Evolutionary conservation across 2,329 filamentous ascomycete genomes (phyloP).

Genomic region (Zelopaecilomyces penicillatus): DNA sequence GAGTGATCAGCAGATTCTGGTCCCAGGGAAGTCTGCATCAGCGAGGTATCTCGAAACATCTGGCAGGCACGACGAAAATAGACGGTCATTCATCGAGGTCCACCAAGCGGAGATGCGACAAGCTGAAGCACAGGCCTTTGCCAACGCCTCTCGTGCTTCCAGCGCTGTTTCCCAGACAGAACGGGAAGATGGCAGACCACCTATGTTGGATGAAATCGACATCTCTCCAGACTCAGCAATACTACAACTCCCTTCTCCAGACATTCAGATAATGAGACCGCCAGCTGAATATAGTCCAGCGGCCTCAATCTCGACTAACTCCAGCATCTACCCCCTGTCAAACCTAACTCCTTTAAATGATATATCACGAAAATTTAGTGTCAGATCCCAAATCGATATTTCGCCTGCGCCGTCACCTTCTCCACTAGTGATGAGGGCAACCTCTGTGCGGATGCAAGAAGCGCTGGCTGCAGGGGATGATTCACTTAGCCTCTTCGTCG

Average conservation of each 20-base stretch:
- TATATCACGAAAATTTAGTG: slow-evolving; percentile 13
- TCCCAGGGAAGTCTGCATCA: slow-evolving; percentile 25
- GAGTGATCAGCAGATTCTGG: slow-evolving; percentile 14
- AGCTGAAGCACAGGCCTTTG: slow-evolving; percentile 51
- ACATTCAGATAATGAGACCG: slow-evolving; percentile 15
- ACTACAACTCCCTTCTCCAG: slow-evolving; percentile 20
- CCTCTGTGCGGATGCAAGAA: slow-evolving; percentile 35
- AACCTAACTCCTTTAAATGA: slow-evolving; percentile 4
- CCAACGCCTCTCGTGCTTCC: slow-evolving; percentile 35
- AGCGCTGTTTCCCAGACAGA: slow-evolving; percentile 25
- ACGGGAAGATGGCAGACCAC: slow-evolving; percentile 21
- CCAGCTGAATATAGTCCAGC: slow-evolving; percentile 33
- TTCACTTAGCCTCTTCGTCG: slow-evolving; percentile 61
- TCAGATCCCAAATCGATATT: slow-evolving; percentile 17
- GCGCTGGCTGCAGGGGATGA: slow-evolving; percentile 46
- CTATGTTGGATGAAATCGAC: slow-evolving; percentile 10
- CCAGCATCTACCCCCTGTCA: slow-evolving; percentile 19
- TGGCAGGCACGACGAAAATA: slow-evolving; percentile 39
- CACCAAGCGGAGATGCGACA: slow-evolving; percentile 53
- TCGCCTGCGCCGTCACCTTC: slow-evolving; percentile 10
- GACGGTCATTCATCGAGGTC: slow-evolving; percentile 49
- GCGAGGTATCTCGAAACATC: slow-evolving; percentile 36
- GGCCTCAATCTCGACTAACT: slow-evolving; percentile 27
- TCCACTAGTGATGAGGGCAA: slow-evolving; percentile 21
- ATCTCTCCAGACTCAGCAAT: slow-evolving; percentile 19